Conservation (phyloP, 1,284 basidiomycete genomes). For the Ceratobasidium sp. region DNA sequence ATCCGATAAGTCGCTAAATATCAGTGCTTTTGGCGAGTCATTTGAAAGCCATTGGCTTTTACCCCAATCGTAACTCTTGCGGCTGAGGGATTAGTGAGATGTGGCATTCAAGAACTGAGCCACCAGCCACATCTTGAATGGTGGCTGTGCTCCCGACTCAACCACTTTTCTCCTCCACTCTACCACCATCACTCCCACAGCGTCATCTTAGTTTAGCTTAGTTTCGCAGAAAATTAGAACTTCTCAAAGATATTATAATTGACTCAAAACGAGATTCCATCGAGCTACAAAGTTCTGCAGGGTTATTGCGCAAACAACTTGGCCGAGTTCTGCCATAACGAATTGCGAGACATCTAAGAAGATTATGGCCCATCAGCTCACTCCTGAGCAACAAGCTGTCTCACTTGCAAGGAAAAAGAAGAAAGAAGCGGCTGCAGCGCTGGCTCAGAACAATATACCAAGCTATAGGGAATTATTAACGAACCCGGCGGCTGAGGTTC, state of each 20-base stretch:
- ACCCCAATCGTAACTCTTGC: too few species aligned
- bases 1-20: too few species aligned
- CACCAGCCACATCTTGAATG: not conserved
- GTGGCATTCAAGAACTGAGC: not conserved
- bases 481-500: slow-evolving; percentile 30
- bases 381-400: slow-evolving; percentile 42
- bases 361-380: slow-evolving; percentile 34
- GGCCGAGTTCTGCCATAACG: not conserved
- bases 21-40: too few species aligned
- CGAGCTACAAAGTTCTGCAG: not conserved
- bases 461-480: not conserved
- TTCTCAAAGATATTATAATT: not conserved
- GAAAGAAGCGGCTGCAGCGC: slow-evolving; percentile 42
- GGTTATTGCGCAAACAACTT: not conserved
- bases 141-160: not conserved
- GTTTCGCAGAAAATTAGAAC: not conserved
- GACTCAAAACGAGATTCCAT: not conserved
- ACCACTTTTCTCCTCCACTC: not conserved
- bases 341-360: too few species aligned
- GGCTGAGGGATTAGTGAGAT: too few species aligned
- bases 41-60: too few species aligned
- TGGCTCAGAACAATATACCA: not conserved
- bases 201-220: not conserved
- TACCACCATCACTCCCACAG: not conserved
- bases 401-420: slow-evolving; percentile 43